phyloP scores from a whole-genome alignment of 139 green algal genomes.

The Chloropicon primus region DNA sequence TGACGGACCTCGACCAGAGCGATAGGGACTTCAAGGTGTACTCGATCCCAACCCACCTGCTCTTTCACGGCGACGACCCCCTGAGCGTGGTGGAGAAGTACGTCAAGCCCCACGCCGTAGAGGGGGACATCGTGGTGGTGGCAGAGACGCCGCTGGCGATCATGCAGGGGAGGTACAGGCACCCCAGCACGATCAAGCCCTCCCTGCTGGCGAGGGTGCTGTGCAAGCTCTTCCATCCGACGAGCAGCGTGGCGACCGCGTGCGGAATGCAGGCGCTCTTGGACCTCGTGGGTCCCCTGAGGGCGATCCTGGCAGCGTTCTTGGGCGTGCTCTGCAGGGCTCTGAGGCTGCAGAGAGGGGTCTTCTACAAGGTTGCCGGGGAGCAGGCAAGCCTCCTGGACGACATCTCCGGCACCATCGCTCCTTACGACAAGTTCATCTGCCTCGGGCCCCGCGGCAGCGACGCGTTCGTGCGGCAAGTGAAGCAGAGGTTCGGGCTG shows the following conservation, averaged over 20 bases:
- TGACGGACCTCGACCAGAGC: neutral
- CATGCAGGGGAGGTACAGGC: conserved; percentile 24
- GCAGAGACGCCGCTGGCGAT: conserved; percentile 27
- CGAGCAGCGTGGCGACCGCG: conserved; percentile 28
- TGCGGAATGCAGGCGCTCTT: conserved; percentile 33
- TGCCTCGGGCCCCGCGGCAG: conserved; percentile 10
- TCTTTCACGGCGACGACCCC: conserved; percentile 36
- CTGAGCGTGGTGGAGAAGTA: conserved; percentile 11
- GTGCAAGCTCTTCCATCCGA: conserved; percentile 27
- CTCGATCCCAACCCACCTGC: conserved; percentile 31
- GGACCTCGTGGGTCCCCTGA: conserved; percentile 20
- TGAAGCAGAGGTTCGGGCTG: conserved; percentile 9
- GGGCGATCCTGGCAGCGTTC: conserved; percentile 18
- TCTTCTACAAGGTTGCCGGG: conserved; percentile 30
- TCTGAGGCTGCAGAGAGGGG: conserved; percentile 15
- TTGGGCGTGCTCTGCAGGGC: conserved; percentile 10
- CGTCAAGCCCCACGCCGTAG: neutral
- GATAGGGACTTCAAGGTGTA: conserved; percentile 13
- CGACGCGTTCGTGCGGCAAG: neutral
- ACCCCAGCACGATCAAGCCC: conserved; percentile 20
- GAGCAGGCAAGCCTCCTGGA: conserved; percentile 22
- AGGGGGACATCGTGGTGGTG: conserved; percentile 18
- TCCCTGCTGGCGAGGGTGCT: conserved; percentile 11
- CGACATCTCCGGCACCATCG: conserved; percentile 22
- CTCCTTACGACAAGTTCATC: conserved; percentile 32